Evolutionary conservation across 2,329 filamentous ascomycete species (phyloP).

Genomic region (Phialophora tarda): DNA sequence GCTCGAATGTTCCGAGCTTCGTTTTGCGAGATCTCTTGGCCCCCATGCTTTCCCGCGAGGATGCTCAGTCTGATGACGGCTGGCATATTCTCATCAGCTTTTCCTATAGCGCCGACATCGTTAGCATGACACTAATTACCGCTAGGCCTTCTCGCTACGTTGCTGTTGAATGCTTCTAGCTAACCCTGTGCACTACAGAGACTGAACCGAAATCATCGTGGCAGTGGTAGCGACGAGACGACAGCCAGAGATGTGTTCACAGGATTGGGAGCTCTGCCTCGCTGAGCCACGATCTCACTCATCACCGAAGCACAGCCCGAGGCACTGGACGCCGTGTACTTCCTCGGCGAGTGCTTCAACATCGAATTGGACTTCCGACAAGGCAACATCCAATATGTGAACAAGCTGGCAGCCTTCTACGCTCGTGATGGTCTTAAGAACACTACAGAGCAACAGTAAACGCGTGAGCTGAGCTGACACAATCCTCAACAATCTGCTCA

Average conservation of each 20-base stretch:
- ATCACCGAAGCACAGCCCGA: slow-evolving; percentile 61
- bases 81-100: not conserved
- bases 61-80: not conserved
- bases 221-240: slow-evolving; percentile 9
- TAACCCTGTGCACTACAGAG: not conserved
- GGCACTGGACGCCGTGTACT: slow-evolving; percentile 59
- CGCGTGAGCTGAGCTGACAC: slow-evolving; percentile 7
- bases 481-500: not conserved
- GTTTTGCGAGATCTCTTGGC: not conserved
- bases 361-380: slow-evolving; percentile 53
- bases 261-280: slow-evolving; percentile 52
- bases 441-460: slow-evolving; percentile 47
- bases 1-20: not conserved
- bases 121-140: not conserved
- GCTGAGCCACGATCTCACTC: slow-evolving; percentile 52
- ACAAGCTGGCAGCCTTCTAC: too few relatives aligned
- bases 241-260: too few relatives aligned
- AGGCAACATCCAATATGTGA: slow-evolving; percentile 60
- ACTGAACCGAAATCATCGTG: not conserved
- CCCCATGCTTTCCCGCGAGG: not conserved
- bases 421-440: slow-evolving; percentile 56
- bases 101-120: not conserved
- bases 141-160: not conserved
- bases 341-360: slow-evolving; percentile 53
- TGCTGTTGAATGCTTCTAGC: not conserved